A percentile compares a stretch with the other conserved stretches of the same genome.
These are phyloP conservation scores for Colletotrichum sp. DNA, from an alignment of 2,329 filamentous ascomycete genomes.

Conservation along the genomic window DNA sequence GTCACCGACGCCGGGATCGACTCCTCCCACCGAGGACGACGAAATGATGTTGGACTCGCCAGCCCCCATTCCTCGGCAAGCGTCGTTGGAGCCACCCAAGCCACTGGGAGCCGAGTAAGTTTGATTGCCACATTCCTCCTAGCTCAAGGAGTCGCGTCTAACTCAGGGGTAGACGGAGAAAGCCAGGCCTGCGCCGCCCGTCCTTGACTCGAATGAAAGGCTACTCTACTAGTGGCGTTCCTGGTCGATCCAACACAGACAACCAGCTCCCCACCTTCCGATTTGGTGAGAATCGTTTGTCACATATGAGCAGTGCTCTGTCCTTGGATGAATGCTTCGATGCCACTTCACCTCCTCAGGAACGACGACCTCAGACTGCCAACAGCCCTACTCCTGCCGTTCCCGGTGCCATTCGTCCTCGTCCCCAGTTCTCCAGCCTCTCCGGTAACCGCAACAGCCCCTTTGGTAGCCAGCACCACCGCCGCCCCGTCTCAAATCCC, in stretches of 20 bases:
- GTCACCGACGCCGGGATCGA: slow-evolving; percentile 71
- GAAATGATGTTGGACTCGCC: slow-evolving; percentile 64
- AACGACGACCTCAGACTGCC: slow-evolving; percentile 65
- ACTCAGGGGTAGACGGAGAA: slow-evolving; percentile 60
- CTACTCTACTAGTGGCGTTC: slow-evolving; percentile 70
- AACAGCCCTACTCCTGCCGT: slow-evolving; percentile 62
- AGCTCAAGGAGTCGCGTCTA: slow-evolving; percentile 17
- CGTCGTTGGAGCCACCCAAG: slow-evolving; percentile 54
- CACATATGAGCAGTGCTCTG: slow-evolving; percentile 53
- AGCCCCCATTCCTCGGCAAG: slow-evolving; percentile 49
- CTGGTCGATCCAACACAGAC: slow-evolving; percentile 65
- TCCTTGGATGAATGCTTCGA: slow-evolving; percentile 82
- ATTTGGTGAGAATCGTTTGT: slow-evolving; percentile 54
- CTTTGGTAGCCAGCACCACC: slow-evolving; percentile 71
- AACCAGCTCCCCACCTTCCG: slow-evolving; percentile 75
- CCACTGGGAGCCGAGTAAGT: slow-evolving; percentile 59
- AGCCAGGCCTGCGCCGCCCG: slow-evolving; percentile 73
- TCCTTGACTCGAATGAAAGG: slow-evolving; percentile 78
- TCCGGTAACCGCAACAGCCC: slow-evolving; percentile 73
- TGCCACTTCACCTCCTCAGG: slow-evolving; percentile 74
- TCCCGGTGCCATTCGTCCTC: slow-evolving; percentile 65
- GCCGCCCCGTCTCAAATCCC: slow-evolving; percentile 71
- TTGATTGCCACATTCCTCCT: neutral
- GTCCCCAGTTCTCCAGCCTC: slow-evolving; percentile 68
- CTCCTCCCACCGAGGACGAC: slow-evolving; percentile 49